Evolutionary conservation across 2,329 filamentous ascomycete genomes (phyloP), one percentile per base, ranked within the genome.

Genomic region (Aspergillus tubingensis): DNA sequence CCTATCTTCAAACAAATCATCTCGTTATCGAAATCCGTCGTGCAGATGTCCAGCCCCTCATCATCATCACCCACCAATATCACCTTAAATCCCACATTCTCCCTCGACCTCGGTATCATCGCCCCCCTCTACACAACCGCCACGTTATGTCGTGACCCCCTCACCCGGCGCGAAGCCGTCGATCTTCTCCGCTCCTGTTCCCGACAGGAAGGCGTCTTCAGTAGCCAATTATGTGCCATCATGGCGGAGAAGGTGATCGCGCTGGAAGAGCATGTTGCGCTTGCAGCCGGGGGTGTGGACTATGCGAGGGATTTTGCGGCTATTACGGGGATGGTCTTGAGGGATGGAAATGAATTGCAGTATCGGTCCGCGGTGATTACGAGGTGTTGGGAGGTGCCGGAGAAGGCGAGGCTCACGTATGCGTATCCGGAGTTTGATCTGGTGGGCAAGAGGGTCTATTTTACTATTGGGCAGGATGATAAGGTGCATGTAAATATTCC

Each of bases 91-190:
- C 52, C 41, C 38, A 55, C 30, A 3, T 73, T 73, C 54, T 68
- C 70, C 7, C 70, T 73, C 21, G 70, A 73, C 55, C 65, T 68
- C n/a, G 69, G 70, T 8, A 66, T 72, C 15, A 66, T 72, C 11
- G 63, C 64, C 21, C 63, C 67, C 3, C 57, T 72, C 13, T 70
- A 67, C 15, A 66, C 70, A 21, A 65, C 69, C 15, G 69, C 69
- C 48, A 65, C 68, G n/a, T 63, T 68, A 48, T 74, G 71, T 56
- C 67, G 71, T 7, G 70, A 74, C 51, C 71, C 71, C 4, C 41
- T 60, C 13, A 69, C 71, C 53, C 68, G 71, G 44, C 65, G 71
- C 7, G 62, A 61, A 39, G 71, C 71, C 8, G 59, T 73, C n/a
- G 27, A 57, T 13, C 49, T 72, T n/a, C 63, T 73, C 3, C 65